These are phyloP conservation scores for Camelina neglecta DNA, from an alignment of 345 rosid genomes.

Conservation along the genomic window DNA sequence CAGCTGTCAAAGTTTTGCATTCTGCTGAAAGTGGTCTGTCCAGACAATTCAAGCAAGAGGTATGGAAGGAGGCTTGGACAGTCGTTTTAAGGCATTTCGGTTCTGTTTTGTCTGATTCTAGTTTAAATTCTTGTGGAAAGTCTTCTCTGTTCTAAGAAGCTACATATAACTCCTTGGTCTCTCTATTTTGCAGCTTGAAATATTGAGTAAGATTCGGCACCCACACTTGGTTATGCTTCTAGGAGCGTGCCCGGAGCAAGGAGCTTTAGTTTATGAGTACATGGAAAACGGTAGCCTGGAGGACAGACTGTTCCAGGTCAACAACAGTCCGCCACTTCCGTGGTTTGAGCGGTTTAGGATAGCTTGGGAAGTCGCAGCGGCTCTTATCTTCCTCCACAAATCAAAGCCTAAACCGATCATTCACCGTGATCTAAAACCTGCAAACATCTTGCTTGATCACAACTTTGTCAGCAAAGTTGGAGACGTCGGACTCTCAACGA, in stretches of 20 bases:
- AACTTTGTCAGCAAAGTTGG: slow-evolving; percentile 89
- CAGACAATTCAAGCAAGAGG: slow-evolving; percentile 47
- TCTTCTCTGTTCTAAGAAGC: not conserved
- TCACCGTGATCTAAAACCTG: slow-evolving; percentile 95
- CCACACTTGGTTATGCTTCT: slow-evolving; percentile 91
- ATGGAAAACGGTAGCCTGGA: slow-evolving; percentile 93
- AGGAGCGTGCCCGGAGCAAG: slow-evolving; percentile 85
- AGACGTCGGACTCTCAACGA: slow-evolving; percentile 87
- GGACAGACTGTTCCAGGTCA: slow-evolving; percentile 60
- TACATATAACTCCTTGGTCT: slow-evolving; percentile 15
- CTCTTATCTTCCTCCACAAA: slow-evolving; percentile 81
- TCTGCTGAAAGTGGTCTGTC: slow-evolving; percentile 38
- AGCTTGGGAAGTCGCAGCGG: slow-evolving; percentile 92
- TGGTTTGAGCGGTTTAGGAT: slow-evolving; percentile 83
- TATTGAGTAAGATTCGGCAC: slow-evolving; percentile 81
- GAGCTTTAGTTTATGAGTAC: slow-evolving; percentile 84
- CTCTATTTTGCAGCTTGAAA: slow-evolving; percentile 66
- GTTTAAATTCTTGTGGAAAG: slow-evolving; percentile 1
- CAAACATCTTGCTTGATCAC: slow-evolving; percentile 85
- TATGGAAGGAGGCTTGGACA: slow-evolving; percentile 24
- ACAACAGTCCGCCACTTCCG: slow-evolving; percentile 68
- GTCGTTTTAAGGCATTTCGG: not conserved
- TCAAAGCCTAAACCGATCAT: slow-evolving; percentile 77
- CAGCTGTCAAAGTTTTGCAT: slow-evolving; percentile 49
- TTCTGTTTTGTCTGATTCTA: not conserved